Base-by-base conservation (phyloP, 495 filamentous ascomycete species). In the Xylaria sp. region DNA sequence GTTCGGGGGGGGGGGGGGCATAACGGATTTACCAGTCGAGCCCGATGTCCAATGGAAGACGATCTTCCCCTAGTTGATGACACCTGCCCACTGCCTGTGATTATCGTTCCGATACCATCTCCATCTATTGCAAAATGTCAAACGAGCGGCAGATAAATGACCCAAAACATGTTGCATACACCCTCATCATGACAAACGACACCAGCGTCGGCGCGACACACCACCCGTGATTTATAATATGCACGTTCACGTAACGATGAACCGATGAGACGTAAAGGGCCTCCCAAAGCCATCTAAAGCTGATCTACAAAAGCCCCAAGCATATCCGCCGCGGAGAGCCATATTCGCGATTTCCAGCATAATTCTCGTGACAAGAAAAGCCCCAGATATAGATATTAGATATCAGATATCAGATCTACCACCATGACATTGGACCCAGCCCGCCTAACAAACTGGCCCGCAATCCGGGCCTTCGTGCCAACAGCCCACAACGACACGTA, bases 401-500 rank as follows among this genome's bases (percentile, higher is more conserved):
- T n/a, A n/a, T n/a, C n/a, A n/a, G n/a, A n/a, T n/a, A n/a, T n/a
- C n/a, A n/a, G n/a, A n/a, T n/a, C n/a, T n/a, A n/a, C n/a, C 26
- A 55, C 31, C 64, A 55, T 67, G 64, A 43, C 48, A 15, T n/a
- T 67, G 3, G 48, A 67, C n/a, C 67, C 43, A 35, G 67, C 24
- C 26, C 67, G 53, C 17, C 57, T 59, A 8, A 69, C 67, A 0
- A 69, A 69, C 53, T 71, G 61, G 68, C 68, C 68, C 46, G 69
- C 69, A 21, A 21, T 75, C 40, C 73, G 64, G 41, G 58, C 46
- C 50, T 73, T 73, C 59, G 59, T 62, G 17, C 58, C 63, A 12
- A 76, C 65, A 31, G 48, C 72, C n/a, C 74, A 77, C 66, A 73
- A 73, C 50, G 79, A 82, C 52, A 80, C 77, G 0, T 84, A 83